Evolutionary conservation across 2,329 filamentous ascomycete genomes (phyloP).

Genomic region (Simplicillium aogashimaense): DNA sequence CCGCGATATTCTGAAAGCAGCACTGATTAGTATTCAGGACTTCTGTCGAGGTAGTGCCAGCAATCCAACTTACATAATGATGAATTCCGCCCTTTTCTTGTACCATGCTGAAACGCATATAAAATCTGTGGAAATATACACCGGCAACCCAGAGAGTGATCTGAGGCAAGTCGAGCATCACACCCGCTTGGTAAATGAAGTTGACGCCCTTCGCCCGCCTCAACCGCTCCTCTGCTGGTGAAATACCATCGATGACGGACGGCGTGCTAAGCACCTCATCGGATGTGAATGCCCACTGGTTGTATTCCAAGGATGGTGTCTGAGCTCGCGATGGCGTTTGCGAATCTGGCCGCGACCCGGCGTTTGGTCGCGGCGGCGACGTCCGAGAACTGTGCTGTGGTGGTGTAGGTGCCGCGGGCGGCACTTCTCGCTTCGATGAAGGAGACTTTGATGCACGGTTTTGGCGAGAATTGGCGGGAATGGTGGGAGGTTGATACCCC

Average conservation of each 20-base stretch:
- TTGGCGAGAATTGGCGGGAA: constrained; percentile 26
- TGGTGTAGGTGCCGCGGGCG: constrained; percentile 52
- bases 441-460: constrained; percentile 41
- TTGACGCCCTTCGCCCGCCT: constrained; percentile 86
- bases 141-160: constrained; percentile 86
- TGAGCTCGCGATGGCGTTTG: constrained; percentile 29
- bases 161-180: constrained; percentile 85
- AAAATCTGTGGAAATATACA: constrained; percentile 92
- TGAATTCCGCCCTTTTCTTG: constrained; percentile 69
- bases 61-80: constrained; percentile 62
- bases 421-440: constrained; percentile 41
- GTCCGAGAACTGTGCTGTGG: constrained; percentile 44
- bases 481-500: constrained; percentile 43
- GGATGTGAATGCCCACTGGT: constrained; percentile 83
- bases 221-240: constrained; percentile 66
- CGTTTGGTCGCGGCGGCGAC: constrained; percentile 41
- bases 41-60: not conserved
- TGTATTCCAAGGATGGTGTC: constrained; percentile 25
- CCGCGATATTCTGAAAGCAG: constrained; percentile 60
- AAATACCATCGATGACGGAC: constrained; percentile 73
- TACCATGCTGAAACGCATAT: constrained; percentile 80
- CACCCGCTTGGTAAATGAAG: constrained; percentile 90
- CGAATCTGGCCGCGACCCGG: constrained; percentile 30
- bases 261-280: constrained; percentile 77
- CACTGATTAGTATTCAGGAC: constrained; percentile 6